phyloP scores from a whole-genome alignment of 1,139 yeast genomes.

The Yueomyces sp. region DNA sequence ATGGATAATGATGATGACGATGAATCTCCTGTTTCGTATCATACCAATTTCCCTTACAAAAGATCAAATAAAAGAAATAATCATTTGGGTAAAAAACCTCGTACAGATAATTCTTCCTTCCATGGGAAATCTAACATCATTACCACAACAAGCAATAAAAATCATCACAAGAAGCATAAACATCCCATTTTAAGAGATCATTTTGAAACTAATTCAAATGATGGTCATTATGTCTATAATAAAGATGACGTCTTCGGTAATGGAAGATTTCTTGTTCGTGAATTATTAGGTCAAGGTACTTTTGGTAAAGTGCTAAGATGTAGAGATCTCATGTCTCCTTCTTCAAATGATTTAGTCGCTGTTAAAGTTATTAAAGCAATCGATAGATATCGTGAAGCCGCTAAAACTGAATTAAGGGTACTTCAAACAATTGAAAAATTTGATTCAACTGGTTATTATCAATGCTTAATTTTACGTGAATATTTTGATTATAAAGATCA shows the following conservation, averaged over 20 bases:
- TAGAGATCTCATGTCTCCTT: conserved; percentile 31
- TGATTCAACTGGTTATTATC: conserved; percentile 29
- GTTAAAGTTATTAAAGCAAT: conserved; percentile 78
- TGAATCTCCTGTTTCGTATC: not conserved
- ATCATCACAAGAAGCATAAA: not conserved
- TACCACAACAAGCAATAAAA: not conserved
- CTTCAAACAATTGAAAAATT: conserved; percentile 62
- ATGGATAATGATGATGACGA: too few species aligned
- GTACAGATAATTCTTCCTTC: not conserved
- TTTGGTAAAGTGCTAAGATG: conserved; percentile 90
- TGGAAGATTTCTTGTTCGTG: conserved; percentile 49
- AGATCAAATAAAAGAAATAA: not conserved
- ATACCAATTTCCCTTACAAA: not conserved
- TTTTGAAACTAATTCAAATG: conserved; percentile 40
- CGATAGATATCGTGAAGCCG: conserved; percentile 74
- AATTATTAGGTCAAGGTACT: conserved; percentile 89
- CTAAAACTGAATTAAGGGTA: conserved; percentile 68
- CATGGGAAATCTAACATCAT: too few species aligned
- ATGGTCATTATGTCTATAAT: conserved; percentile 70
- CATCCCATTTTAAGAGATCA: not conserved
- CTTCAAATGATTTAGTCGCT: conserved; percentile 55
- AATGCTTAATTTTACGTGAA: conserved; percentile 40
- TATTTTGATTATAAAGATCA: conserved; percentile 91
- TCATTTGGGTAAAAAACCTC: not conserved
- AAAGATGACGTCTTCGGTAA: conserved; percentile 43